phyloP scores from a whole-genome alignment of 2,329 filamentous ascomycete genomes.

The Alternaria incomplexa region DNA sequence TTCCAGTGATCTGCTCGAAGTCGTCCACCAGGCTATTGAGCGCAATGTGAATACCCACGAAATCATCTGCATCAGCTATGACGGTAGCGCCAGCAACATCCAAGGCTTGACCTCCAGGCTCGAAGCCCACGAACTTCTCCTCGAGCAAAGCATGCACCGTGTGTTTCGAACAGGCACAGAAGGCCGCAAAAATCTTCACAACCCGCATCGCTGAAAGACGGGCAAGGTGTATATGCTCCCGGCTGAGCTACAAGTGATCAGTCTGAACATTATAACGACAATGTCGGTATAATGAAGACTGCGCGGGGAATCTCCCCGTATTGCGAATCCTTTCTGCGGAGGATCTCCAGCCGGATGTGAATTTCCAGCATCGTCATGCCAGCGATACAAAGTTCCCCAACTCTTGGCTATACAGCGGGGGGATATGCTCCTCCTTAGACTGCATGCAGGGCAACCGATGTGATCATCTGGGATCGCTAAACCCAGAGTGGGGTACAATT shows the following conservation, averaged over 20 bases:
- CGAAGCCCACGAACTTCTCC: slow-evolving; percentile 20
- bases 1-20: slow-evolving; percentile 23
- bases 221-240: not conserved
- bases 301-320: not conserved
- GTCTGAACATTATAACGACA: not conserved
- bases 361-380: not conserved
- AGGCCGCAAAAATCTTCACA: not conserved
- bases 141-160: slow-evolving; percentile 17
- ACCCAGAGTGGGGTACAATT: not conserved
- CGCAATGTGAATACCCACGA: slow-evolving; percentile 22
- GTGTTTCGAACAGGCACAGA: not conserved
- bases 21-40: slow-evolving; percentile 20
- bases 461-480: not conserved
- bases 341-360: not conserved
- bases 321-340: not conserved
- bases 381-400: not conserved
- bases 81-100: slow-evolving; percentile 17
- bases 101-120: slow-evolving; percentile 8
- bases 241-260: not conserved
- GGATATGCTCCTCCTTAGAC: not conserved
- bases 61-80: slow-evolving; percentile 19
- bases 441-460: not conserved
- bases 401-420: not conserved
- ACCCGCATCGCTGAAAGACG: not conserved
- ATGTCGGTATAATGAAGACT: not conserved